Conservation (phyloP, 1,139 yeast genomes). For the Nakaseomyces sp. region DNA sequence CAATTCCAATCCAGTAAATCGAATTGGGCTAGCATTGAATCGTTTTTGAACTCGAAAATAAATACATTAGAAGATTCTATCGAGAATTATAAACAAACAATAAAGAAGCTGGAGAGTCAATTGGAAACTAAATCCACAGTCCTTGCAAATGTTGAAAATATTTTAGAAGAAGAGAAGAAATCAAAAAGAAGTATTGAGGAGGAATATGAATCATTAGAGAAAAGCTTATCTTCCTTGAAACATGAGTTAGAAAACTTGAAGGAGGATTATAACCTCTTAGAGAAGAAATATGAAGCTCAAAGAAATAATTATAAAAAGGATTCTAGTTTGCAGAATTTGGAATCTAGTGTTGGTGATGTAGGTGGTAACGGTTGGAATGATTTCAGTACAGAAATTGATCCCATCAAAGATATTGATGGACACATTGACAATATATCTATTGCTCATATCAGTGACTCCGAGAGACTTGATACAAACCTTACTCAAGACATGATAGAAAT, state of each 20-base stretch:
- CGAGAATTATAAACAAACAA: slow-evolving; percentile 14
- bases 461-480: neutral
- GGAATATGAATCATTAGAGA: slow-evolving; percentile 6
- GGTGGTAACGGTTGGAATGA: neutral
- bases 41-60: slow-evolving; percentile 41
- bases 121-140: neutral
- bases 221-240: slow-evolving; percentile 7
- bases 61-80: slow-evolving; percentile 35
- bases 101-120: neutral
- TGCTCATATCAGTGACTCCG: neutral
- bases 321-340: neutral
- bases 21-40: slow-evolving; percentile 58
- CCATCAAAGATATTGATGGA: neutral
- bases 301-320: slow-evolving; percentile 22
- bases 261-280: slow-evolving; percentile 24
- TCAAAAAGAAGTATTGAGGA: slow-evolving; percentile 1
- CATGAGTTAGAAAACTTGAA: slow-evolving; percentile 14
- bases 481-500: neutral
- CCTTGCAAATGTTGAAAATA: neutral
- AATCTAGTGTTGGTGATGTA: neutral
- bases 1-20: slow-evolving; percentile 44
- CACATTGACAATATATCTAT: slow-evolving; percentile 3
- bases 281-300: slow-evolving; percentile 24
- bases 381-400: neutral
- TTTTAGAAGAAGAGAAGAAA: slow-evolving; percentile 2